Evolutionary conservation across 495 filamentous ascomycete genomes (phyloP).

Genomic region (Cenococcum geophilum): DNA sequence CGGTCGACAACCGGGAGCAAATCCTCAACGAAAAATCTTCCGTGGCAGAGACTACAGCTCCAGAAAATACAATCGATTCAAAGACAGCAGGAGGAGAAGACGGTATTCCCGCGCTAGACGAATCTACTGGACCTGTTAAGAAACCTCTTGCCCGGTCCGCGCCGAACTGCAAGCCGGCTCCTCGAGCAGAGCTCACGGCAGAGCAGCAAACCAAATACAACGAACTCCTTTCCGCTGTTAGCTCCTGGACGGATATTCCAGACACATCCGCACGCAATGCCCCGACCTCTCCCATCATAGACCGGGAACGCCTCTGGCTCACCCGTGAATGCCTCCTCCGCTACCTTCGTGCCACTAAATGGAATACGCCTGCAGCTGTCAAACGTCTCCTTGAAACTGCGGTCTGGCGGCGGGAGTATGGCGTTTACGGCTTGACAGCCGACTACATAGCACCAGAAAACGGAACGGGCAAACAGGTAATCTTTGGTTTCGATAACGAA

Average conservation of each 20-base stretch:
- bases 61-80: neutral
- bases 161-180: constrained; percentile 47
- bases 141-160: constrained; percentile 64
- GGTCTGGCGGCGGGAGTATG: constrained; percentile 85
- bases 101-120: neutral
- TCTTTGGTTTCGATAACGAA: constrained; percentile 79
- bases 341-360: constrained; percentile 90
- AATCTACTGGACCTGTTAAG: constrained; percentile 47
- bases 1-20: neutral
- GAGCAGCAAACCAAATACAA: constrained; percentile 86
- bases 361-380: constrained; percentile 68
- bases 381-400: constrained; percentile 73
- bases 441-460: constrained; percentile 88
- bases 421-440: constrained; percentile 60
- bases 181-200: constrained; percentile 52
- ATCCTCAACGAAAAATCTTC: constrained; percentile 6
- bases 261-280: constrained; percentile 52
- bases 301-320: constrained; percentile 80
- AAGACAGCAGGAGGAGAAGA: neutral
- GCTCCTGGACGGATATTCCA: constrained; percentile 65
- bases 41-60: neutral
- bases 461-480: constrained; percentile 89
- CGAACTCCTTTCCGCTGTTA: constrained; percentile 58
- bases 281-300: constrained; percentile 60
- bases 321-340: constrained; percentile 87